Evolutionary conservation across 2,329 filamentous ascomycete species (phyloP).

Genomic region (Colletotrichum orchidophilum): DNA sequence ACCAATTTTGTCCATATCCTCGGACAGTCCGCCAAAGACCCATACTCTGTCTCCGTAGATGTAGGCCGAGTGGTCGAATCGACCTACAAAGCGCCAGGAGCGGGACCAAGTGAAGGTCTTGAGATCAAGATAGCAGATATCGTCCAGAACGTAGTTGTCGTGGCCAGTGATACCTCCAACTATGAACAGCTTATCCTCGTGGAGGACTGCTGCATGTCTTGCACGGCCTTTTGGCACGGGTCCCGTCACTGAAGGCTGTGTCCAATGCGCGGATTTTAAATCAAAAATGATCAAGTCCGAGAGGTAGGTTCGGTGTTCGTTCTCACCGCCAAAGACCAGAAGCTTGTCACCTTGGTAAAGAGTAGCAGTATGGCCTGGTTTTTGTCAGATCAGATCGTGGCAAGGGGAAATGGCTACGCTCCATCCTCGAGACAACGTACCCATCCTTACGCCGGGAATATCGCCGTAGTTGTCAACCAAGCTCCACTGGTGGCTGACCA

Average conservation of each 20-base stretch:
- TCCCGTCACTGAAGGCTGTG: slow-evolving; percentile 86
- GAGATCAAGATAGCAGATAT: slow-evolving; percentile 95
- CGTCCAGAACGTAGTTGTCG: slow-evolving; percentile 91
- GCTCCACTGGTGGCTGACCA: slow-evolving; percentile 90
- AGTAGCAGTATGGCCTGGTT: slow-evolving; percentile 87
- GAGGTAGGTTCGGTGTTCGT: slow-evolving; percentile 94
- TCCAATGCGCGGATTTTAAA: slow-evolving; percentile 94
- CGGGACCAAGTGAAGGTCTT: slow-evolving; percentile 99
- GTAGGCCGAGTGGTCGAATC: slow-evolving; percentile 95
- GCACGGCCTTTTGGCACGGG: slow-evolving; percentile 89
- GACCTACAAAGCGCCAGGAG: slow-evolving; percentile 92
- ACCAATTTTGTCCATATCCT: slow-evolving; percentile 96
- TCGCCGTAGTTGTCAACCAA: slow-evolving; percentile 98
- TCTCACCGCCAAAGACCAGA: slow-evolving; percentile 97
- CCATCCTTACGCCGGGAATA: slow-evolving; percentile 97
- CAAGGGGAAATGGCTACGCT: slow-evolving; percentile 5
- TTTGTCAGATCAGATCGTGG: not conserved
- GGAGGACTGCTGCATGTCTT: slow-evolving; percentile 90
- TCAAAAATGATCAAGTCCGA: slow-evolving; percentile 97
- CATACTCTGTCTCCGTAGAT: slow-evolving; percentile 92
- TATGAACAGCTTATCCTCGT: slow-evolving; percentile 97
- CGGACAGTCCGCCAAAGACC: slow-evolving; percentile 94
- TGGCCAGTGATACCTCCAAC: slow-evolving; percentile 95
- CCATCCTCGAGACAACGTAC: slow-evolving; percentile 56
- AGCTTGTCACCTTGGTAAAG: slow-evolving; percentile 94